Base-by-base conservation (phyloP, 2,329 filamentous ascomycete genomes). In the Gaeumannomyces sp. region DNA sequence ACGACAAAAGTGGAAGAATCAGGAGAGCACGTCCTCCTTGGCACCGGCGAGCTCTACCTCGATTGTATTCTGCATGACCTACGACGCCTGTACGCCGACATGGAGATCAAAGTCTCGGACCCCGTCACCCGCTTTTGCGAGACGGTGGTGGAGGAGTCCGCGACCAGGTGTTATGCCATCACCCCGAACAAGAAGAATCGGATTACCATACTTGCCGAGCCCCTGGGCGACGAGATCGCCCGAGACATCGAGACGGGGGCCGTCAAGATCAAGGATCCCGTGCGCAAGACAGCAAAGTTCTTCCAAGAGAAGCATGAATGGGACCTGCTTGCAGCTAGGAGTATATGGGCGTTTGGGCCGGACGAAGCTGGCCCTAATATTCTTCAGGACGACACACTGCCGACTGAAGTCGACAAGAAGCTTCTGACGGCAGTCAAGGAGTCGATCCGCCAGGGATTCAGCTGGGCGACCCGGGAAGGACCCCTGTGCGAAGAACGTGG, bases 121-220 rank as follows among this genome's bases (percentile, higher is more conserved):
- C 95, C 95, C 0, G 94, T 99, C 59, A 98, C 95, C 22, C 85
- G 95, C 61, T 99, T 99, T 82, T 97, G 93, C 77, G 95, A 99
- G 79, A 99, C 95, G 0, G 94, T 97, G 31, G 93, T 97, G 53
- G 95, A 99, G 76, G 96, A 95, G 70, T 97, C 93, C 25, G 93
- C 93, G 27, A 97, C 96, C 66, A 97, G 97, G 78, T 99, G 95
- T 79, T 99, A 97, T 75, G 94, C 95, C 28, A 88, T 97, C 70
- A 98, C 95, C 2, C 95, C 95, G 2, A 99, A 99, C 80, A 99
- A 99, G 80, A 97, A 97, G 81, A 99, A 99, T 81, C 97, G 96
- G 76, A 90, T 99, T 72, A 98, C 95, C 50, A 97, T 99, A 92
- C 91, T 98, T 65, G 95, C 95, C 4, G 95, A 99, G 76, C 94